A percentile compares a stretch with the other conserved stretches of the same genome.
Evolutionary conservation across 768 basidiomycete genomes (phyloP).

Genomic region (Podaxis rugospora): DNA sequence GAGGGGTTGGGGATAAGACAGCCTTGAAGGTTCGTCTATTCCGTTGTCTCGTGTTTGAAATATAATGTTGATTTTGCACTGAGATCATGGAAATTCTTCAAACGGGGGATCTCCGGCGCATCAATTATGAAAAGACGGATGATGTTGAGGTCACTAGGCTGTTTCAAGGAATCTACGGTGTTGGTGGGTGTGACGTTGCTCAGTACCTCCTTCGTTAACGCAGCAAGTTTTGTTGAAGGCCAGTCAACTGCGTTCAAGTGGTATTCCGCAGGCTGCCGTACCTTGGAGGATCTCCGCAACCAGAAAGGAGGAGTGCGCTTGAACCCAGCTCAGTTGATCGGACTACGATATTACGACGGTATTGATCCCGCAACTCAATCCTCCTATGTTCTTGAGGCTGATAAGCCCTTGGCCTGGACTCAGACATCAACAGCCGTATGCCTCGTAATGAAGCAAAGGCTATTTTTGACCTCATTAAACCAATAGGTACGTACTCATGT

Average conservation of each 20-base stretch:
- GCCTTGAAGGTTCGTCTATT: constrained; percentile 53
- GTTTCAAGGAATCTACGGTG: constrained; percentile 84
- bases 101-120: constrained; percentile 68
- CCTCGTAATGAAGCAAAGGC: constrained; percentile 73
- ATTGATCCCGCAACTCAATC: constrained; percentile 12
- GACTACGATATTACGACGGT: constrained; percentile 70
- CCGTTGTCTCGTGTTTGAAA: neutral
- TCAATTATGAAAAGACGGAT: constrained; percentile 61
- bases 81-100: constrained; percentile 80
- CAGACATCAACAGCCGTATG: constrained; percentile 84
- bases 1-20: constrained; percentile 70
- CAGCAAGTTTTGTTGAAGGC: constrained; percentile 33
- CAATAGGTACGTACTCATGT: constrained; percentile 46
- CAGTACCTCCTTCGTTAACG: neutral
- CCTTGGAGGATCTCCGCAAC: constrained; percentile 65
- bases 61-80: neutral
- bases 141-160: constrained; percentile 51
- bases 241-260: constrained; percentile 63
- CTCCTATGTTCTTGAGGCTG: constrained; percentile 1
- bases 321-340: constrained; percentile 58
- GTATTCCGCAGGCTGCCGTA: constrained; percentile 73
- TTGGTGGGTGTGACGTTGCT: constrained; percentile 49
- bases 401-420: neutral
- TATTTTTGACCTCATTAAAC: constrained; percentile 70
- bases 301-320: constrained; percentile 61